phyloP scores from a whole-genome alignment of 2,329 filamentous ascomycete species.

The Alternaria arbusti region DNA sequence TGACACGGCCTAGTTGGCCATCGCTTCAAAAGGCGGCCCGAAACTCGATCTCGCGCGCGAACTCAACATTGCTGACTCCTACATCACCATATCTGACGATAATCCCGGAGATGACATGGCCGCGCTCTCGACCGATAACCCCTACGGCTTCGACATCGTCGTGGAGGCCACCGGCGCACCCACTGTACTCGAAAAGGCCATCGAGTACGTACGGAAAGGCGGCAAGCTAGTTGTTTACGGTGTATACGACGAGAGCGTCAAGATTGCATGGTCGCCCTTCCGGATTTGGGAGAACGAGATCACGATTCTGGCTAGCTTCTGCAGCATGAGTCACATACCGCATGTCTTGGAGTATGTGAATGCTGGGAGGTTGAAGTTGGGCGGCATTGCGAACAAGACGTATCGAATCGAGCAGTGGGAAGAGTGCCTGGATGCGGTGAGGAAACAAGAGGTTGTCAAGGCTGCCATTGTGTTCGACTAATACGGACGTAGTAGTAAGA shows the following conservation, averaged over 20 bases:
- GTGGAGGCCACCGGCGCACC: conserved; percentile 73
- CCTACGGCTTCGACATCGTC: conserved; percentile 76
- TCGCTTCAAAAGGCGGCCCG: conserved; percentile 71
- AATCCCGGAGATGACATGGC: conserved; percentile 56
- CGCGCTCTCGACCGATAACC: conserved; percentile 68
- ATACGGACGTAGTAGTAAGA: not conserved
- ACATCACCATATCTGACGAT: conserved; percentile 51
- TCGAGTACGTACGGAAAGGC: conserved; percentile 73
- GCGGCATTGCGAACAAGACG: conserved; percentile 74
- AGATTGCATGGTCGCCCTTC: conserved; percentile 71
- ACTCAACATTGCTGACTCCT: conserved; percentile 57
- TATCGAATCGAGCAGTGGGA: conserved; percentile 77
- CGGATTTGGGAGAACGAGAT: conserved; percentile 74
- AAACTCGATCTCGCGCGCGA: conserved; percentile 72
- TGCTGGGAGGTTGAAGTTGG: conserved; percentile 66
- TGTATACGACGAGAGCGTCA: conserved; percentile 68
- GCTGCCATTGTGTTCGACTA: conserved; percentile 72
- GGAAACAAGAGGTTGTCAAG: conserved; percentile 76
- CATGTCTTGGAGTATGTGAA: conserved; percentile 53
- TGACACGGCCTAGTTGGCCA: conserved; percentile 55
- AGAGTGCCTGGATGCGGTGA: conserved; percentile 73
- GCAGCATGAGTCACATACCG: conserved; percentile 62
- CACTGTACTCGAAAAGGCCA: conserved; percentile 72
- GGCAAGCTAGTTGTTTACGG: conserved; percentile 76
- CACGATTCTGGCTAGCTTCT: conserved; percentile 73